Base-by-base conservation (phyloP, 495 filamentous ascomycete genomes). In the Neurospora sp. region DNA sequence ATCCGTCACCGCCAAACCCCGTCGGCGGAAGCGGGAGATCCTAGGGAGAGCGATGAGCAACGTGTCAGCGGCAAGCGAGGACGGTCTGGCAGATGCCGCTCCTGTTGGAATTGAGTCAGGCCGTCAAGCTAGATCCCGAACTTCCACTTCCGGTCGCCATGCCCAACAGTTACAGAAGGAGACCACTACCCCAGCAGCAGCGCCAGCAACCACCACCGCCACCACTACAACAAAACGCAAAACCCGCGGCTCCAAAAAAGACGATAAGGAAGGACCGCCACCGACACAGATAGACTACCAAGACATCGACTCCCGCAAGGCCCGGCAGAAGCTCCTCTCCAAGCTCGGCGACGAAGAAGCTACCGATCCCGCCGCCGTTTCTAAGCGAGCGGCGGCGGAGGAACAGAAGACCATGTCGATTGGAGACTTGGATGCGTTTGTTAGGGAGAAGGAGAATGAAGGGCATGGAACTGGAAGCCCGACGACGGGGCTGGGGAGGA, bases 1-100 rank as follows among this genome's bases (percentile, higher is more conserved):
- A 44, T 23, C 31, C 7, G 54, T 27, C 3, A 72, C 39, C 0
- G 8, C 6, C 31, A 70, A 42, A n/a, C 20, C 74, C 23, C 74
- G 73, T 16, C 78, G 82, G 1, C 79, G 84, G 8, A 82, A 83
- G 39, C 82, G 83, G 6, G 77, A 84, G 54, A 85, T 88, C 35
- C 72, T 89, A 3, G 86, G 86, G 37, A 82, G 87, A 42, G 86
- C 83, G 0, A 75, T 83, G 12, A 88, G 86, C 74, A 89, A 87
- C 74, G 81, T 83, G 0, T 88, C 86, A 1, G 80, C 82, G 0
- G 79, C 77, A 0, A 84, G 83, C 69, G 81, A 78, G 48, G 48
- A 59, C 5, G 48, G 48, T 59, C 20, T 14, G 20, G 20, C 20
- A 14, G 76, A 75, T 48, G 77, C 77, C 39, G 75, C 46, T 1